phyloP scores from a whole-genome alignment of 2,329 filamentous ascomycete species.

The Alternaria sp. region DNA sequence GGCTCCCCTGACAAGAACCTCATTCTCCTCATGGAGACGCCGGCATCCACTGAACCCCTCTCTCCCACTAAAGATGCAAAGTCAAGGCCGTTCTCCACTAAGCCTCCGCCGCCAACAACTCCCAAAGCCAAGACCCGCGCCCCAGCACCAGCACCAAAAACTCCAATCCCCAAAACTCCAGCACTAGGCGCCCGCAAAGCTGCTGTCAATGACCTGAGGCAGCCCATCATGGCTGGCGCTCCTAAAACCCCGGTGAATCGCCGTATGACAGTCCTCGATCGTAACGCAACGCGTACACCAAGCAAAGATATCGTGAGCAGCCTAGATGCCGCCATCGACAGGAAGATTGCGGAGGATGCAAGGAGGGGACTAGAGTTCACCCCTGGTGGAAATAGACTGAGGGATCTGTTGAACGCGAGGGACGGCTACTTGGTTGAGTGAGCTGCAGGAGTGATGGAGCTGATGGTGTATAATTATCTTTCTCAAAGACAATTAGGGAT shows the following conservation, averaged over 20 bases:
- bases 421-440: not conserved
- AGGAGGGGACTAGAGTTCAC: conserved; percentile 21
- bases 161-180: not conserved
- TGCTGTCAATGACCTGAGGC: not conserved
- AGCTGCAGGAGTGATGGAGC: not conserved
- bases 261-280: conserved; percentile 13
- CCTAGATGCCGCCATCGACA: conserved; percentile 38
- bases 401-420: conserved; percentile 20
- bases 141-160: not conserved
- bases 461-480: not conserved
- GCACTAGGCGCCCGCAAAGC: not conserved
- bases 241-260: not conserved
- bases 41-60: conserved; percentile 8
- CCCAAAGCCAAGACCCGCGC: conserved; percentile 1
- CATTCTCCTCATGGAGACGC: not conserved
- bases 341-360: conserved; percentile 33
- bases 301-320: conserved; percentile 31
- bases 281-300: conserved; percentile 29
- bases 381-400: conserved; percentile 20
- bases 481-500: too few relatives aligned
- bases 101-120: not conserved
- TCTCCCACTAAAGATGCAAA: conserved; percentile 11
- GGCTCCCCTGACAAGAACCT: not conserved
- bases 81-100: not conserved
- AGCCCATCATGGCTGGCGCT: not conserved